These are phyloP conservation scores for Cryptosporidium felis DNA, from an alignment of 169 alveolate species.

Conservation along the genomic window DNA sequence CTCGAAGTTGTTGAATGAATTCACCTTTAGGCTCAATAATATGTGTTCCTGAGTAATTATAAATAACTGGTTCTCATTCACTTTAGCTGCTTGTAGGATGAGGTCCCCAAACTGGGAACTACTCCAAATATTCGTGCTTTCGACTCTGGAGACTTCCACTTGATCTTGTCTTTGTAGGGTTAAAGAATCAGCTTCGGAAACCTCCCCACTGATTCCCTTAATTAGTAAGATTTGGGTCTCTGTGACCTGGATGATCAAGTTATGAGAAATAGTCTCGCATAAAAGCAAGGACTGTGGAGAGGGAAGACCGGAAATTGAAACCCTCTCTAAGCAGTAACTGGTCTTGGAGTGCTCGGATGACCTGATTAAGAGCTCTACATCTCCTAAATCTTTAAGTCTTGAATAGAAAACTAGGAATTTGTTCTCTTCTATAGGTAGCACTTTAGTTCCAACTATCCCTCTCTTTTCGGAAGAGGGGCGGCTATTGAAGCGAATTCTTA, in stretches of 20 bases:
- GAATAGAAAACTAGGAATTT: background rate
- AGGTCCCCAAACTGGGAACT: background rate
- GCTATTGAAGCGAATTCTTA: background rate
- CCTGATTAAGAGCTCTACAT: no score
- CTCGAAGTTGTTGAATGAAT: background rate
- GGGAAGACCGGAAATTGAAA: no score
- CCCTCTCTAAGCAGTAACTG: no score
- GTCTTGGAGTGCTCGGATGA: no score
- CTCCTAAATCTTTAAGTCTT: no score
- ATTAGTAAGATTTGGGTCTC: background rate
- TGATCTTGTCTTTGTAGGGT: background rate
- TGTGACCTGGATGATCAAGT: constrained; percentile 9
- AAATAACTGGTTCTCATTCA: background rate
- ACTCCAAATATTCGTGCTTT: background rate
- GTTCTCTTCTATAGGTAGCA: background rate
- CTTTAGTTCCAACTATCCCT: background rate
- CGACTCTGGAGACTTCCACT: background rate
- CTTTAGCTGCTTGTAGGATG: background rate
- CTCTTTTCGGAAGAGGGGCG: background rate
- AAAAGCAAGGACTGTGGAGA: no score
- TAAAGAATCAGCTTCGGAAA: no score
- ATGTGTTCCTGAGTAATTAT: constrained; percentile 10
- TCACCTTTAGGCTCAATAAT: background rate
- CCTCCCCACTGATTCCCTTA: background rate
- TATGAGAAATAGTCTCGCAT: background rate